A percentile compares a stretch with the other conserved stretches of the same genome.
Conservation (phyloP, 768 basidiomycete genomes). For the Boletus bicolor region DNA sequence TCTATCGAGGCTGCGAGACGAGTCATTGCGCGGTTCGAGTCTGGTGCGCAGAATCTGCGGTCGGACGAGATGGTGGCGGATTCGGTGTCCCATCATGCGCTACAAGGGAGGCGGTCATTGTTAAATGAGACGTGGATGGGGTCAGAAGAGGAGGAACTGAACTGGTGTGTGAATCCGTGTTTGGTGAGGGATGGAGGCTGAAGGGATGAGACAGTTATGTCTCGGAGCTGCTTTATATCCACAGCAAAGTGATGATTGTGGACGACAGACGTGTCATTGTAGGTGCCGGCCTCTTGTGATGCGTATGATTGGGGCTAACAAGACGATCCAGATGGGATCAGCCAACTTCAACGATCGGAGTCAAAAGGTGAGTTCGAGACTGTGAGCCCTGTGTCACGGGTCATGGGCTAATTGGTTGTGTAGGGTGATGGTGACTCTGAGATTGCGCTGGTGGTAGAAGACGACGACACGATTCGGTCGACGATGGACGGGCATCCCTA, state of each 20-base stretch:
- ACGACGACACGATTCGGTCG: constrained; percentile 69
- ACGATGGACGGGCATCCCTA: constrained; percentile 78
- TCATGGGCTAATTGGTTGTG: constrained; percentile 7
- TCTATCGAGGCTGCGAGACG: constrained; percentile 64
- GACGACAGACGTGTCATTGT: constrained; percentile 90
- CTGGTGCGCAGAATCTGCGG: constrained; percentile 52
- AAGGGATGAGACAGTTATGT: constrained; percentile 54
- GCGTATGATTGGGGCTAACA: constrained; percentile 2
- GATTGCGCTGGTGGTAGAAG: constrained; percentile 90
- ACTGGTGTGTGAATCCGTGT: constrained; percentile 52
- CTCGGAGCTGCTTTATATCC: constrained; percentile 79
- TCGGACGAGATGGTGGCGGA: constrained; percentile 66
- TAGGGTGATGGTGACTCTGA: constrained; percentile 94
- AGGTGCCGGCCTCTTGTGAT: constrained; percentile 27
- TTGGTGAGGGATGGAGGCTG: not conserved
- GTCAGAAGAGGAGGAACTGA: constrained; percentile 74
- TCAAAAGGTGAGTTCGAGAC: constrained; percentile 51
- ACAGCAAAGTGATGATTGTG: constrained; percentile 91
- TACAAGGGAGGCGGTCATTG: constrained; percentile 59
- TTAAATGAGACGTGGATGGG: constrained; percentile 85
- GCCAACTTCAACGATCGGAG: constrained; percentile 91
- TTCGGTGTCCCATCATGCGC: constrained; percentile 77
- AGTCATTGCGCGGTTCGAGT: constrained; percentile 70
- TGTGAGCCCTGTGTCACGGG: not conserved
- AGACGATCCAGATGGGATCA: constrained; percentile 69